Percentiles rank a stretch among this genome's conserved stretches.
These are phyloP conservation scores for Trichomonascaceae sp. DNA, from an alignment of 1,139 yeast species.

Conservation along the genomic window DNA sequence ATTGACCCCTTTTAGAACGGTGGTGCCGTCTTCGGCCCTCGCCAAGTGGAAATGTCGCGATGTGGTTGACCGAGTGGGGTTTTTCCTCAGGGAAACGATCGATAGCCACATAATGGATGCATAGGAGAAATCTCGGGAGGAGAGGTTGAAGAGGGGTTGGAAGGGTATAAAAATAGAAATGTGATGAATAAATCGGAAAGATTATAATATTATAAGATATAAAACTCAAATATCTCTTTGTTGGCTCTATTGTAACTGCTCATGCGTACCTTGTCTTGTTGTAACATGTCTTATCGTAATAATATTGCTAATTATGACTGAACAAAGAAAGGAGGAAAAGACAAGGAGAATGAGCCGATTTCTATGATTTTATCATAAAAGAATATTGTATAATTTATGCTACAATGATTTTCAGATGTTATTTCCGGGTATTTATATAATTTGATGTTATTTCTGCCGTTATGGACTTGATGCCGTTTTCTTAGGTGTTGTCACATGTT, in stretches of 20 bases:
- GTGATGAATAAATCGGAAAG: no score
- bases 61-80: background rate
- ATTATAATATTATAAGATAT: no score
- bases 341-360: background rate
- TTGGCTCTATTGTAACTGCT: background rate
- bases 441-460: no score
- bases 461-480: no score
- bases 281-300: background rate
- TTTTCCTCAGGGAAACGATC: background rate
- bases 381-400: no score
- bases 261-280: background rate
- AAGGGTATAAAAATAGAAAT: background rate
- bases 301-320: background rate
- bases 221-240: no score
- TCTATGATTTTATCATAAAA: background rate
- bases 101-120: background rate
- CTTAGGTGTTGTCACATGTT: no score
- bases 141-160: background rate
- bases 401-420: background rate
- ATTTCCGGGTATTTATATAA: background rate
- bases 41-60: background rate
- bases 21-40: background rate
- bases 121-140: background rate
- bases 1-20: background rate
- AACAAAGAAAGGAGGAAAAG: background rate